Conservation (phyloP, 768 basidiomycete species). For the Cubamyces lactineus region DNA sequence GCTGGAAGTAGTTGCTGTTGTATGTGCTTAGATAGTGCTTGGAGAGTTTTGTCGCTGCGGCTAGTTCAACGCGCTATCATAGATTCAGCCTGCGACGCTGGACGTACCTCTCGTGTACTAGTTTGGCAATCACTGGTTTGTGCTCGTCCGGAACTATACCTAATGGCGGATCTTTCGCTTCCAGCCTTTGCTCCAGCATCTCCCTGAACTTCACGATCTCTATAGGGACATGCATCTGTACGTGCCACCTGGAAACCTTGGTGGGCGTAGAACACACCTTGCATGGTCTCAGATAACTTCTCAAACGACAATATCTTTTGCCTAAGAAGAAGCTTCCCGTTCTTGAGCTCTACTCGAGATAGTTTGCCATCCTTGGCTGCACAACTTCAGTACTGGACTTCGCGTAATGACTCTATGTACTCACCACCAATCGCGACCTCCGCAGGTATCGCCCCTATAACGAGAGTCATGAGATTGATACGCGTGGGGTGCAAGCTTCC, state of each 20-base stretch:
- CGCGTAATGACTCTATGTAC: slow-evolving; percentile 5
- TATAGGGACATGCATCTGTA: slow-evolving; percentile 31
- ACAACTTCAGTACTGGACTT: slow-evolving; percentile 3
- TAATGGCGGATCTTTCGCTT: slow-evolving; percentile 53
- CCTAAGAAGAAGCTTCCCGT: slow-evolving; percentile 74
- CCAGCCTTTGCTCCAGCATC: slow-evolving; percentile 62
- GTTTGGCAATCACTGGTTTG: slow-evolving; percentile 75
- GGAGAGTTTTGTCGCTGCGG: slow-evolving; percentile 71
- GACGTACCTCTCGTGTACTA: slow-evolving; percentile 82
- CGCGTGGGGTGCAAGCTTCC: background rate
- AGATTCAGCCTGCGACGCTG: background rate
- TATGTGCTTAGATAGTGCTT: slow-evolving; percentile 67
- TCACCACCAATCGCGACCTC: slow-evolving; percentile 15
- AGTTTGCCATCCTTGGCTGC: slow-evolving; percentile 45
- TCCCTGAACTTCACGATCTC: slow-evolving; percentile 80
- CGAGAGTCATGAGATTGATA: background rate
- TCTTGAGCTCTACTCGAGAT: slow-evolving; percentile 65
- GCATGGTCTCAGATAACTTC: slow-evolving; percentile 80
- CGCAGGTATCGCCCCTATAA: background rate
- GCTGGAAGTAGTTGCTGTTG: slow-evolving; percentile 69
- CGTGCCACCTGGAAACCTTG: background rate
- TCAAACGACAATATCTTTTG: slow-evolving; percentile 77
- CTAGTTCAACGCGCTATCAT: background rate
- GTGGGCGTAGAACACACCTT: slow-evolving; percentile 51
- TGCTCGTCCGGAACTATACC: slow-evolving; percentile 66